Evolutionary conservation across 768 basidiomycete species (phyloP).

Genomic region (Obba rivulosa): DNA sequence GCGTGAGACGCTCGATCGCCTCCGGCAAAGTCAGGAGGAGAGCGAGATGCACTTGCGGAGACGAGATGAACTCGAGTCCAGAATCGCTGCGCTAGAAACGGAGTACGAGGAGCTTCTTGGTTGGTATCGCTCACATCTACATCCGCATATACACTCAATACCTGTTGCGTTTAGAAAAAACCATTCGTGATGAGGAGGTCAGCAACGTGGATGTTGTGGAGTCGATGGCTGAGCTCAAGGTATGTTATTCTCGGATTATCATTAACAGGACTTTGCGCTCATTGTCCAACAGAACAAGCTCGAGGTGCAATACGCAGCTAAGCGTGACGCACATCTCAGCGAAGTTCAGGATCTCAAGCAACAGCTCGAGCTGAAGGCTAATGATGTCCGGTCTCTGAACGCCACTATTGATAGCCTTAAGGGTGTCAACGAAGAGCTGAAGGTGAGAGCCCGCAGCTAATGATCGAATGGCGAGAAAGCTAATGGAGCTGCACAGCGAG

Average conservation of each 20-base stretch:
- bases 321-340: slow-evolving; percentile 81
- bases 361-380: slow-evolving; percentile 78
- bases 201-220: slow-evolving; percentile 79
- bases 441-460: slow-evolving; percentile 51
- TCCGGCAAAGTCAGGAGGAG: slow-evolving; percentile 90
- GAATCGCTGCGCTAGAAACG: slow-evolving; percentile 75
- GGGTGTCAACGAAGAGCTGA: slow-evolving; percentile 95
- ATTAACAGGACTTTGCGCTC: slow-evolving; percentile 4
- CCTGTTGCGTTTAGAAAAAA: slow-evolving; percentile 75
- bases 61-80: slow-evolving; percentile 81
- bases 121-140: slow-evolving; percentile 30
- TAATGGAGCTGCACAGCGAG: slow-evolving; percentile 57
- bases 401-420: slow-evolving; percentile 89
- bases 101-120: slow-evolving; percentile 98
- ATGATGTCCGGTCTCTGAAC: slow-evolving; percentile 81
- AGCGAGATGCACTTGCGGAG: slow-evolving; percentile 78
- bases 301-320: slow-evolving; percentile 88
- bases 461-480: slow-evolving; percentile 5
- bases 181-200: slow-evolving; percentile 83
- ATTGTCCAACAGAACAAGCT: slow-evolving; percentile 67
- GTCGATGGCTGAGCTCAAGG: slow-evolving; percentile 91
- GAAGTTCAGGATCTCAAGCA: slow-evolving; percentile 86
- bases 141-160: slow-evolving; percentile 25
- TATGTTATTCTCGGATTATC: slow-evolving; percentile 25
- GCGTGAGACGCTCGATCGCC: slow-evolving; percentile 84